These are phyloP conservation scores for Ilyonectria mors-panacis DNA, from an alignment of 2,329 filamentous ascomycete genomes.

Conservation along the genomic window DNA sequence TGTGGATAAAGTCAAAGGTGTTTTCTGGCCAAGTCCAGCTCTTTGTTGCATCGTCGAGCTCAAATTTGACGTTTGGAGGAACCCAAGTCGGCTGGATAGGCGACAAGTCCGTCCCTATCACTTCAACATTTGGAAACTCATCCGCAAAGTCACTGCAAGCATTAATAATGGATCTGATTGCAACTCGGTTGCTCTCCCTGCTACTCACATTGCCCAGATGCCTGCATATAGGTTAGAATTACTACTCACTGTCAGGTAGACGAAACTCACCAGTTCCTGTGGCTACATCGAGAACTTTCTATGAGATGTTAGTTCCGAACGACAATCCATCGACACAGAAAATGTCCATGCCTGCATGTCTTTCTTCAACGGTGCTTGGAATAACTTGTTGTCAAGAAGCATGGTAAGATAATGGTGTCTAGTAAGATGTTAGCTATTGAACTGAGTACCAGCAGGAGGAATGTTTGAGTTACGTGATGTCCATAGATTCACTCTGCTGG, in stretches of 20 bases:
- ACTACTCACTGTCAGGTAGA: not conserved
- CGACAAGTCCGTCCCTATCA: constrained; percentile 68
- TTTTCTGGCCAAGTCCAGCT: constrained; percentile 21
- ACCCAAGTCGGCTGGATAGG: constrained; percentile 61
- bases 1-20: constrained; percentile 28
- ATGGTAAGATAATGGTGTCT: constrained; percentile 30
- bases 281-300: not conserved
- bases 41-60: constrained; percentile 17
- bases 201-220: not conserved
- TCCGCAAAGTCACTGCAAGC: constrained; percentile 63
- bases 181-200: too few relatives aligned
- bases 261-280: constrained; percentile 7
- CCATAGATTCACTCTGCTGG: constrained; percentile 27
- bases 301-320: not conserved
- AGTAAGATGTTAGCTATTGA: not conserved
- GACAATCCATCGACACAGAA: not conserved
- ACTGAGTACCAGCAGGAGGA: not conserved
- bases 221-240: not conserved
- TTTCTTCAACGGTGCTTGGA: not conserved
- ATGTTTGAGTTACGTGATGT: constrained; percentile 22
- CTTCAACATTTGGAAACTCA: constrained; percentile 60
- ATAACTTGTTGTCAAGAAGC: constrained; percentile 7
- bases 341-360: not conserved
- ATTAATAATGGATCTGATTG: too few relatives aligned
- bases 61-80: constrained; percentile 30